Evolutionary conservation across 345 rosid species (phyloP), one percentile per base, ranked within the genome.

Genomic region (Dovyalis caffra): DNA sequence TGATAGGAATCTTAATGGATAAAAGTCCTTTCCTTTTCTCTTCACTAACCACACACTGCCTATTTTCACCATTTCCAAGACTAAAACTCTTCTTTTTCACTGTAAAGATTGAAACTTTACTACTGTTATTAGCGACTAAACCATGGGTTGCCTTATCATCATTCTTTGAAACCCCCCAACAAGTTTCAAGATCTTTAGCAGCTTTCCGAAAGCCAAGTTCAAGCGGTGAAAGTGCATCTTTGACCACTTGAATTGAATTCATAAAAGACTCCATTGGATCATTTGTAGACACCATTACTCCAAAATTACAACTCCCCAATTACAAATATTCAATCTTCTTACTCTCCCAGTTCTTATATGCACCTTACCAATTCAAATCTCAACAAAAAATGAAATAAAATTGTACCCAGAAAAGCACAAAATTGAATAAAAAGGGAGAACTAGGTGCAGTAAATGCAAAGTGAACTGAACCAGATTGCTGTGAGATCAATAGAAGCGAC

Each of bases 241-340:
- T 90, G 68, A 90, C 89, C 65, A 84, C 87, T 82, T 91, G 92
- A 83, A 92, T 84, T 80, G 97, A 86, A 86, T 88, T 86, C 35
- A 86, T 76, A 65, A 90, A 68, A 37, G 85, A 77, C 72, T 91
- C 93, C 45, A 89, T 68, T 57, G 86, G 96, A 74, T 93, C 94
- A 83, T 91, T 93, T 68, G 73, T 74, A 40, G 92, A 85, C 82
- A 87, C 88, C 97, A 92, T 94, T 76, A 76, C 84, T 74, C 26
- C 80, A 72, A 66, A 64, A 70, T 31, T 25, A 9, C 65, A 66
- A 34, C 47, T 35, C 38, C 71, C 66, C 72, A 51, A 23, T 57
- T 25, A 25, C n/a, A 45, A 23, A 72, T 45, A 67, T 3, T 33
- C 25, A 56, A 16, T 5, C 14, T 26, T 43, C 34, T 47, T 35